These are phyloP conservation scores for Aquilaria malaccensis DNA, from an alignment of 345 rosid species.

Conservation along the genomic window DNA sequence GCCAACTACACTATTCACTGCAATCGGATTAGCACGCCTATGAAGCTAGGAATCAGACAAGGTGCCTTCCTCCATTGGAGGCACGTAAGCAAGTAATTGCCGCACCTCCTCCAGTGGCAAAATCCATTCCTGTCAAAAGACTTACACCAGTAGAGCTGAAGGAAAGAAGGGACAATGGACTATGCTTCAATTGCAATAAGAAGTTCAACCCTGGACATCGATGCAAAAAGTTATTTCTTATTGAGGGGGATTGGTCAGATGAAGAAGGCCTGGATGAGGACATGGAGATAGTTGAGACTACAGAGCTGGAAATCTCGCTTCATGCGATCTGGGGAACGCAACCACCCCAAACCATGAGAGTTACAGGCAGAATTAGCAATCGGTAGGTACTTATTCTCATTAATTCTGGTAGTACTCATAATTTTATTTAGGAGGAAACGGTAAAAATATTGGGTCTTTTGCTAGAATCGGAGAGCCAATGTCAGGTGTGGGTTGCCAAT, in stretches of 20 bases:
- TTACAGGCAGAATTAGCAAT: neutral
- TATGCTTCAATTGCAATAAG: neutral
- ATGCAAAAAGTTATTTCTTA: too few relatives aligned
- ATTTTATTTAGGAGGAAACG: neutral
- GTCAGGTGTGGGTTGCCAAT: too few relatives aligned
- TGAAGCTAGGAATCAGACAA: neutral
- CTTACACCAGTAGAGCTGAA: neutral
- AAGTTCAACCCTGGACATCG: too few relatives aligned
- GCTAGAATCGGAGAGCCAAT: neutral
- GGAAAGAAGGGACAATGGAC: neutral
- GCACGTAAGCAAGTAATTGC: neutral
- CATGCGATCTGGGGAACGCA: neutral
- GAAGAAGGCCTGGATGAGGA: too few relatives aligned
- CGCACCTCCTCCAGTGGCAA: too few relatives aligned
- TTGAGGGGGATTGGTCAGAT: too few relatives aligned
- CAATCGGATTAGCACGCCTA: neutral
- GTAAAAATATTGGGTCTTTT: neutral
- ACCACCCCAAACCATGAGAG: neutral
- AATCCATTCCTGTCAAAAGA: neutral
- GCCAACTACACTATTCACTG: neutral
- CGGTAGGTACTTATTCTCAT: neutral
- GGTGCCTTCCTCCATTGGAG: too few relatives aligned
- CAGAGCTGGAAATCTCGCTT: neutral
- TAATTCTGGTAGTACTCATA: neutral
- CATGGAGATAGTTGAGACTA: too few relatives aligned